Conservation (phyloP, 2,329 filamentous ascomycete genomes). For the Pyrenophora seminiperda region DNA sequence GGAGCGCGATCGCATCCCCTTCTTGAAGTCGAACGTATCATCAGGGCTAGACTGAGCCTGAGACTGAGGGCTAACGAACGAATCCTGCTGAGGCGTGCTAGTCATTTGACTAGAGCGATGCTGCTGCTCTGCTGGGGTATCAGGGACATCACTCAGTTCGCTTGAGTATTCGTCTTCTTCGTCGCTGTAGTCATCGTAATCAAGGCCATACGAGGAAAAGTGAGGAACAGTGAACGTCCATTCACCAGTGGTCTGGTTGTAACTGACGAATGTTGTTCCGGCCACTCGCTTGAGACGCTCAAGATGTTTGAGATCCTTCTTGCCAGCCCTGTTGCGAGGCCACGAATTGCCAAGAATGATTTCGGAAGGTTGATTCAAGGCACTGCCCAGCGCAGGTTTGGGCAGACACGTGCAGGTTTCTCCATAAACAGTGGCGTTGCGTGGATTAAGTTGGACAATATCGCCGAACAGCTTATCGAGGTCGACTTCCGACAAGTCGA, state of each 20-base stretch:
- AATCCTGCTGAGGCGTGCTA: slow-evolving; percentile 44
- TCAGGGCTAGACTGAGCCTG: slow-evolving; percentile 54
- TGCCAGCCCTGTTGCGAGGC: slow-evolving; percentile 74
- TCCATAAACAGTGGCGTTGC: slow-evolving; percentile 86
- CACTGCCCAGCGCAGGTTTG: slow-evolving; percentile 85
- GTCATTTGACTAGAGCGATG: slow-evolving; percentile 42
- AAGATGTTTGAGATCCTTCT: slow-evolving; percentile 78
- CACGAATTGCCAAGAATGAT: slow-evolving; percentile 93
- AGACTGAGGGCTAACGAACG: slow-evolving; percentile 43
- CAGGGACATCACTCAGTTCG: slow-evolving; percentile 48
- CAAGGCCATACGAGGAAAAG: slow-evolving; percentile 92
- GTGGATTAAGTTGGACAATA: slow-evolving; percentile 76
- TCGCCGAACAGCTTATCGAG: slow-evolving; percentile 78
- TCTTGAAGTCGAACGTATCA: slow-evolving; percentile 63
- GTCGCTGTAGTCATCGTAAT: slow-evolving; percentile 67
- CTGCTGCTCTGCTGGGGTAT: slow-evolving; percentile 51
- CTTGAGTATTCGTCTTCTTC: slow-evolving; percentile 61
- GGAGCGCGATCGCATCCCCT: slow-evolving; percentile 53
- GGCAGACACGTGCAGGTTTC: slow-evolving; percentile 53
- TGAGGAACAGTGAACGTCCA: slow-evolving; percentile 96
- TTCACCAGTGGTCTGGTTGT: slow-evolving; percentile 76
- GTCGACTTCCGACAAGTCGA: slow-evolving; percentile 80
- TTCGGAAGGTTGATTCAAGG: slow-evolving; percentile 86
- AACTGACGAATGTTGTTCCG: slow-evolving; percentile 81
- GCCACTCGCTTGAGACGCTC: slow-evolving; percentile 77